Conservation (phyloP, 345 rosid genomes). For the Rhizophora mangle region DNA sequence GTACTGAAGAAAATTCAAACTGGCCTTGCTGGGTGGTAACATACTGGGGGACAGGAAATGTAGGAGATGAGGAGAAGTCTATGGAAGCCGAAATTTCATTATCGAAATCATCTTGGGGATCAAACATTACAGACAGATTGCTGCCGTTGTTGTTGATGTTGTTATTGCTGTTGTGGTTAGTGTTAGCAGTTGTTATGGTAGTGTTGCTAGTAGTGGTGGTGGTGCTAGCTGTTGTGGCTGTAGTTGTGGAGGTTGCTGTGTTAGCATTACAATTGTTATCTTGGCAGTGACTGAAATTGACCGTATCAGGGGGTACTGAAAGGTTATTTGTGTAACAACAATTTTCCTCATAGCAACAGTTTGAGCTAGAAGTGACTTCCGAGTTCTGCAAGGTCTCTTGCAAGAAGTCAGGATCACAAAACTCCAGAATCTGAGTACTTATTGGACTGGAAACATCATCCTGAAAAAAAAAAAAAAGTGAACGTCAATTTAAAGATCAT, state of each 20-base stretch:
- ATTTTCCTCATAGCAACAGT: constrained; percentile 55
- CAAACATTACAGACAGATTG: constrained; percentile 50
- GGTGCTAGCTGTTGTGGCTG: constrained; percentile 29
- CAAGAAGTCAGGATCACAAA: constrained; percentile 57
- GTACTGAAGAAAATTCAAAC: constrained; percentile 51
- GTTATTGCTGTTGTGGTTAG: constrained; percentile 19
- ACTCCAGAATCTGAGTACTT: constrained; percentile 57
- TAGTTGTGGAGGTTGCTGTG: constrained; percentile 7
- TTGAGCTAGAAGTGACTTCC: constrained; percentile 59
- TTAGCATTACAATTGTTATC: constrained; percentile 27
- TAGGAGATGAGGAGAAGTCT: constrained; percentile 67
- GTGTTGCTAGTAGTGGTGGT: constrained; percentile 26
- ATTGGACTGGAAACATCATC: constrained; percentile 76
- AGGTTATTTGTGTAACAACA: constrained; percentile 37
- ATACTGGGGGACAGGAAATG: constrained; percentile 45
- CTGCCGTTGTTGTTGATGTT: constrained; percentile 29
- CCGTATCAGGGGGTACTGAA: constrained; percentile 27
- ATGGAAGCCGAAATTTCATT: constrained; percentile 77
- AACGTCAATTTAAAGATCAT: constrained; percentile 1
- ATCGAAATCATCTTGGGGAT: constrained; percentile 60
- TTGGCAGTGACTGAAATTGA: constrained; percentile 25
- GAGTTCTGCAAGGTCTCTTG: constrained; percentile 63
- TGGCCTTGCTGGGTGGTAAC: constrained; percentile 44
- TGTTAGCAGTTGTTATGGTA: constrained; percentile 12
- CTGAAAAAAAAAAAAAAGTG: constrained; percentile 34